phyloP scores from a whole-genome alignment of 257 asterid genomes.

The Solanum pimpinellifolium region DNA sequence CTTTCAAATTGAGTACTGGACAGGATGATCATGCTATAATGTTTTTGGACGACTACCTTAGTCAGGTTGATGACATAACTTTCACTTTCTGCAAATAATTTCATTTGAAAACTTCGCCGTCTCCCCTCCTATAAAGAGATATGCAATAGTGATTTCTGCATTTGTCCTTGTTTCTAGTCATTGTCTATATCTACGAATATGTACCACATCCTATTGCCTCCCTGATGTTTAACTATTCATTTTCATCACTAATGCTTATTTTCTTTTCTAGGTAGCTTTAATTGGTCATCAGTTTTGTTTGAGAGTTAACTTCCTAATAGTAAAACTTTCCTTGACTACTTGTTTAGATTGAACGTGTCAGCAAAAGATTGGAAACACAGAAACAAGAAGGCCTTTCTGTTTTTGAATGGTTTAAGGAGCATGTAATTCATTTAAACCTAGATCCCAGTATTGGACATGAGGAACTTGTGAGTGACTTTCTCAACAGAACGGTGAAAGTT shows the following conservation, averaged over 20 bases:
- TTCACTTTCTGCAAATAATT: background rate
- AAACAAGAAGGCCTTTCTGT: conserved; percentile 38
- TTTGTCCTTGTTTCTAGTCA: background rate
- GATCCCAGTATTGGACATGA: conserved; percentile 74
- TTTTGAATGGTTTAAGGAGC: conserved; percentile 79
- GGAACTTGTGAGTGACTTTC: conserved; percentile 63
- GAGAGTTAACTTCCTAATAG: background rate
- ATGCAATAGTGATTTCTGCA: background rate
- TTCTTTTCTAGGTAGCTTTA: background rate
- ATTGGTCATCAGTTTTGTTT: background rate
- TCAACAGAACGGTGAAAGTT: background rate
- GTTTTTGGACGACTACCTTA: conserved; percentile 69
- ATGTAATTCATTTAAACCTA: conserved; percentile 64
- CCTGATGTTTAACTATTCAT: background rate
- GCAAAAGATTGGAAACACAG: conserved; percentile 55
- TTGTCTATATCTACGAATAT: background rate
- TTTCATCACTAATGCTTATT: background rate
- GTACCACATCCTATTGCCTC: background rate
- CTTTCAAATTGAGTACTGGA: conserved; percentile 82
- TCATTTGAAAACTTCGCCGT: background rate
- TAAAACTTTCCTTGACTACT: background rate
- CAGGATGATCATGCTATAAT: conserved; percentile 95
- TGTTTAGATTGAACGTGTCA: conserved; percentile 56
- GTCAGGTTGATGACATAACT: conserved; percentile 44
- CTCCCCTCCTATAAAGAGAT: background rate